These are phyloP conservation scores for Saccharum officinarum DNA, from an alignment of 176 grass and related monocot genomes.

Conservation along the genomic window DNA sequence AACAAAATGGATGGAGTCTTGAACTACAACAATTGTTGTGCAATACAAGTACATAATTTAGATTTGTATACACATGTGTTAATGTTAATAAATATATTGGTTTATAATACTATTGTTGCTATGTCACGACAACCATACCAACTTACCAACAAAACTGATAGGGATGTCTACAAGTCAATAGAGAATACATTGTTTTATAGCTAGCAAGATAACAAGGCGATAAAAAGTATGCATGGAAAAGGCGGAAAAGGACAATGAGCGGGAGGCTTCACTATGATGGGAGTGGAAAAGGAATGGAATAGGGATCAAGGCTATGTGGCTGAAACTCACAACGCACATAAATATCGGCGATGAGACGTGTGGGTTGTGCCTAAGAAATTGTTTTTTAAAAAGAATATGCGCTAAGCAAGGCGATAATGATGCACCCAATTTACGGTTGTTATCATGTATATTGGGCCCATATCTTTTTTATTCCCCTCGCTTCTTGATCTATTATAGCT, in stretches of 20 bases:
- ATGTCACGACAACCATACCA: not conserved
- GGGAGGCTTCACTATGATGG: conserved; percentile 22
- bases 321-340: conserved; percentile 32
- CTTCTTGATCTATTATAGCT: not conserved
- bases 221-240: conserved; percentile 29
- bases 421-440: not conserved
- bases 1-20: not conserved
- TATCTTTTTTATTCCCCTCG: conserved; percentile 36
- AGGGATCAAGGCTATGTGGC: conserved; percentile 54
- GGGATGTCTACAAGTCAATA: conserved; percentile 9
- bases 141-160: conserved; percentile 3
- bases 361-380: conserved; percentile 33
- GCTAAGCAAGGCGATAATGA: conserved; percentile 46
- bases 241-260: not conserved
- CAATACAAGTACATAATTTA: not conserved
- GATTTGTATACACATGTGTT: not conserved
- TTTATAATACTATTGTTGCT: not conserved
- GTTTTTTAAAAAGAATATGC: conserved; percentile 41
- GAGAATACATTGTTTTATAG: not conserved
- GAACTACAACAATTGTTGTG: not conserved
- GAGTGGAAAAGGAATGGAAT: conserved; percentile 30
- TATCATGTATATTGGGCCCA: conserved; percentile 14
- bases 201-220: conserved; percentile 27
- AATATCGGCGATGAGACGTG: conserved; percentile 46
- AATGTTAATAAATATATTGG: not conserved